Conservation (phyloP, 805 yeast species). For the Pichia insulana region DNA sequence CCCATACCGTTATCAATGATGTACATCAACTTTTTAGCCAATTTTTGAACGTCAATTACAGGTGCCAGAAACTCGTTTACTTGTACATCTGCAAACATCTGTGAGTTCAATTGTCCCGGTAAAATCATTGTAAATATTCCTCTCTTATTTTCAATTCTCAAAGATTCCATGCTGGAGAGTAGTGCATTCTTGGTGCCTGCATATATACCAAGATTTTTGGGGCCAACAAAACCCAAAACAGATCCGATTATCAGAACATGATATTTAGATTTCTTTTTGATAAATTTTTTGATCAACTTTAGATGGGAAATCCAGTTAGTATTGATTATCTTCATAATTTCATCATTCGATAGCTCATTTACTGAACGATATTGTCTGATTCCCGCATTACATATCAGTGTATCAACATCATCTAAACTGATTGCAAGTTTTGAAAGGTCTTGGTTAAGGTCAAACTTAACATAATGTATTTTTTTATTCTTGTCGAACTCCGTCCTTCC, state of each 20-base stretch:
- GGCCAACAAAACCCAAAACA: conserved; percentile 40
- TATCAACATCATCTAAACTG: conserved; percentile 16
- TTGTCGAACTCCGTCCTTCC: conserved; percentile 13
- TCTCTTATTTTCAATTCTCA: conserved; percentile 32
- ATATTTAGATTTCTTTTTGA: conserved; percentile 24
- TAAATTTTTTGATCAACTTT: conserved; percentile 28
- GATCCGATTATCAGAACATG: conserved; percentile 39
- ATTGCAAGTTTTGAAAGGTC: conserved; percentile 19
- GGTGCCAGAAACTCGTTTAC: conserved; percentile 43
- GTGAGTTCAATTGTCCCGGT: conserved; percentile 44
- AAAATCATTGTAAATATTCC: conserved; percentile 30
- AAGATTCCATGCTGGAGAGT: conserved; percentile 36
- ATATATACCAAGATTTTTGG: conserved; percentile 38
- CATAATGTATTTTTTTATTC: conserved; percentile 18
- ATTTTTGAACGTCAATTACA: conserved; percentile 28
- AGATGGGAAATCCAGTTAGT: conserved; percentile 39
- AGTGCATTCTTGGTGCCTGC: conserved; percentile 42
- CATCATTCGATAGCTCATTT: conserved; percentile 17
- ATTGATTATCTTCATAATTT: conserved; percentile 27
- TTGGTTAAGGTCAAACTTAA: conserved; percentile 20
- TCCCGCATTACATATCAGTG: conserved; percentile 44
- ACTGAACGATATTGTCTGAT: conserved; percentile 30
- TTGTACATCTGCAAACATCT: conserved; percentile 40
- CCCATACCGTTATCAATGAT: conserved; percentile 30
- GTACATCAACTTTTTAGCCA: conserved; percentile 31